Conservation (phyloP, 73 alveolate species). For the Stentor coeruleus region DNA sequence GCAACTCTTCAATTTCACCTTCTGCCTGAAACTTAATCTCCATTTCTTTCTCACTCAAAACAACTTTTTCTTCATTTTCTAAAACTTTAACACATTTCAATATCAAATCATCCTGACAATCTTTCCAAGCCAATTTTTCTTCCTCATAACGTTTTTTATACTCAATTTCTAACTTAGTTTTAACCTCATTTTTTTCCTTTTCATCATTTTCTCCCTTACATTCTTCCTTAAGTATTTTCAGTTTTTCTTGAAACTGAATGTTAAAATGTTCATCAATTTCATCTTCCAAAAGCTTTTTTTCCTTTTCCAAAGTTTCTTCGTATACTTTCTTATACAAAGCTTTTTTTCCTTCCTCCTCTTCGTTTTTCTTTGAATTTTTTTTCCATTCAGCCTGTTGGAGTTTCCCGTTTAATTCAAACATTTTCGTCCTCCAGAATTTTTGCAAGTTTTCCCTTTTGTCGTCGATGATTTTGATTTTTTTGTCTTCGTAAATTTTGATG, state of each 20-base stretch:
- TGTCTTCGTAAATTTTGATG: not conserved
- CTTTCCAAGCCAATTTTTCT: not conserved
- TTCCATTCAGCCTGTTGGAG: slow-evolving; percentile 8
- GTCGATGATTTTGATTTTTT: not conserved
- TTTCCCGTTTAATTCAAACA: not conserved
- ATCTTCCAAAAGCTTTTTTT: not conserved
- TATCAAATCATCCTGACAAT: not conserved
- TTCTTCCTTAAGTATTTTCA: not conserved
- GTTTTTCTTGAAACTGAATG: not conserved
- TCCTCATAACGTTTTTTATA: not conserved
- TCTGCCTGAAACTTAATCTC: too few relatives aligned
- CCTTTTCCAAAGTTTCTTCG: not conserved
- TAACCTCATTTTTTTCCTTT: not conserved
- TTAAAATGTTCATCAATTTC: not conserved
- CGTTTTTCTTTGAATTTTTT: not conserved
- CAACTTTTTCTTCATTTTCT: too few relatives aligned
- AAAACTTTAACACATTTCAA: too few relatives aligned
- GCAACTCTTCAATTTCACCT: too few relatives aligned
- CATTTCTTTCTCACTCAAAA: too few relatives aligned
- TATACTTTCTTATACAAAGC: not conserved
- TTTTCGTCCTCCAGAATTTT: not conserved
- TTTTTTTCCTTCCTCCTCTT: not conserved
- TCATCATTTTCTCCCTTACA: not conserved
- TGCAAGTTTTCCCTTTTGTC: not conserved
- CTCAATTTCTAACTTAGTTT: too few relatives aligned